Evolutionary conservation across 2,329 filamentous ascomycete species (phyloP).

Genomic region (Beauveria rudraprayagi): DNA sequence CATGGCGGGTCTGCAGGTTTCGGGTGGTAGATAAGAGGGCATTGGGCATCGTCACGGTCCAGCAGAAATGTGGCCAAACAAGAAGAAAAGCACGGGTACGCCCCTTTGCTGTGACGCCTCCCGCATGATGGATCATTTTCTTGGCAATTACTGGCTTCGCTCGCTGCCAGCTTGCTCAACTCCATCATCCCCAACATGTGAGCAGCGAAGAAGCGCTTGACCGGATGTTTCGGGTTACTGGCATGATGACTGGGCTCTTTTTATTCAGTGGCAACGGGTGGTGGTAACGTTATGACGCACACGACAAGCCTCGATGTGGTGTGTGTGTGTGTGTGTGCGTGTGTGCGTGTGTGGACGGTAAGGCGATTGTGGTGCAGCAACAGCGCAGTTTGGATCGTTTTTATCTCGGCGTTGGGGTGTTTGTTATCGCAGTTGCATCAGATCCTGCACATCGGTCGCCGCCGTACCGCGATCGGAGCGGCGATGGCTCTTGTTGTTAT

Average conservation of each 20-base stretch:
- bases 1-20: not conserved
- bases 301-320: not conserved
- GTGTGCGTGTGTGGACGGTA: not conserved
- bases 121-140: not conserved
- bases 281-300: conserved; percentile 2
- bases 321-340: not conserved
- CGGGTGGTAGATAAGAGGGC: conserved; percentile 6
- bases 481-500: not conserved
- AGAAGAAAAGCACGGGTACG: not conserved
- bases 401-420: no score
- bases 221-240: not conserved
- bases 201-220: not conserved
- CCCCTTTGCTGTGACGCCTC: no score
- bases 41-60: not conserved
- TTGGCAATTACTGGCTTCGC: not conserved
- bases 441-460: not conserved
- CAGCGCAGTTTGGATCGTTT: no score
- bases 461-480: not conserved
- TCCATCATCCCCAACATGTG: not conserved
- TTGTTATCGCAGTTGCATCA: not conserved
- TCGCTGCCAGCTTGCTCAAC: no score
- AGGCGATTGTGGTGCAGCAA: not conserved
- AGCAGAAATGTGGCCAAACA: not conserved
- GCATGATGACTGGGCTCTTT: not conserved
- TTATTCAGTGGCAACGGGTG: not conserved